A percentile compares a stretch with the other conserved stretches of the same genome.
These are phyloP conservation scores for Phytophthora hybrid DNA, from an alignment of 352 stramenopile genomes.

Conservation along the genomic window DNA sequence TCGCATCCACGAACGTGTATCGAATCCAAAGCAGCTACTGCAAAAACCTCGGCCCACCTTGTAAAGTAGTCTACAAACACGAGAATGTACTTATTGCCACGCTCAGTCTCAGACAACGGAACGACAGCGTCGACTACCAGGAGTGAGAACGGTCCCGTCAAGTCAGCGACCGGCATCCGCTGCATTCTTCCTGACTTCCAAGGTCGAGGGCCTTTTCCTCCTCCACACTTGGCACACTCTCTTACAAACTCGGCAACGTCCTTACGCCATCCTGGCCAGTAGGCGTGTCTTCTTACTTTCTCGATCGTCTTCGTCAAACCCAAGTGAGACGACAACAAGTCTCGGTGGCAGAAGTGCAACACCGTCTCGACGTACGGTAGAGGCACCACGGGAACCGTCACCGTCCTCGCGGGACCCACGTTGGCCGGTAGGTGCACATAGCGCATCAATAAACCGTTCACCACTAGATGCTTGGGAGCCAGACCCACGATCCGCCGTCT, in stretches of 20 bases:
- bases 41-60: not conserved
- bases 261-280: too few species aligned
- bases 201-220: not conserved
- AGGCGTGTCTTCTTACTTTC: not conserved
- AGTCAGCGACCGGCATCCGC: conserved; percentile 1
- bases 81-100: not conserved
- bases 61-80: too few species aligned
- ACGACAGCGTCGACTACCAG: not conserved
- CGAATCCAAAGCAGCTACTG: not conserved
- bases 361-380: conserved; percentile 12
- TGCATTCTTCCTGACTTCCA: conserved; percentile 12
- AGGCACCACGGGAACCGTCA: conserved; percentile 7
- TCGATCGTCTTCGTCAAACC: conserved; percentile 10
- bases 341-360: conserved; percentile 18
- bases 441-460: conserved; percentile 5
- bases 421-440: not conserved
- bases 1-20: not conserved
- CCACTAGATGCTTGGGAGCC: not conserved
- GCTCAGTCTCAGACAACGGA: not conserved
- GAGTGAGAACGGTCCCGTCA: not conserved
- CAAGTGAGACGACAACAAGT: conserved; percentile 5
- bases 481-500: not conserved
- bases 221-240: not conserved
- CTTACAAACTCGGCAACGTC: not conserved
- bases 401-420: not conserved